Evolutionary conservation across 2,329 filamentous ascomycete genomes (phyloP), one percentile per base, ranked within the genome.

Genomic region (Cryphonectria carpinicola): DNA sequence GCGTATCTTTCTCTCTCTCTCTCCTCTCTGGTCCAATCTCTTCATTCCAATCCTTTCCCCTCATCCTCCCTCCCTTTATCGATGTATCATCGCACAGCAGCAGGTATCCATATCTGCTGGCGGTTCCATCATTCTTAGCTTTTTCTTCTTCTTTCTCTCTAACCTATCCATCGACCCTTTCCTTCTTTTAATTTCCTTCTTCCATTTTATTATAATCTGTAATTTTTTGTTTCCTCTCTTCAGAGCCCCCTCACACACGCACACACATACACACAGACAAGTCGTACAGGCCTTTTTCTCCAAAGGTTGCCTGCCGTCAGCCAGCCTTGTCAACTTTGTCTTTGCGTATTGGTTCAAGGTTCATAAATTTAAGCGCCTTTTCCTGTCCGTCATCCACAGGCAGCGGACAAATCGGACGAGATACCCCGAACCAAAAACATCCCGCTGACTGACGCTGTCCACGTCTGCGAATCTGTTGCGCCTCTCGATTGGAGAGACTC

Each of bases 1-100:
- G 49, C 35, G 41, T 49, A 35, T 56, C 65, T 66, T 61, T 39
- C 37, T 39, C 37, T 39, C 37, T 39, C 10, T 25, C 14, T 54
- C 46, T 52, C 14, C 32, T 32, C 14, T 54, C 46, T 52, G 41
- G 39, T 52, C 58, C 46, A 41, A 25, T 65, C 54, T 66, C 41
- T 39, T 22, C 46, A 49, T 58, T 63, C 61, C 69, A 63, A 43
- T 58, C 58, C 67, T 61, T 28, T 39, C 65, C 35, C n/a, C 62
- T 69, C 54, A 49, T 66, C 60, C 61, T 64, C 43, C 61, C 54
- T 62, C 63, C 43, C 32, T 66, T 54, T 63, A 37, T 65, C 68
- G 66, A 28, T 64, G 58, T 63, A 66, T 43, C 56, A 63, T 64
- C 39, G 43, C 49, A 52, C 63, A 61, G 35, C 58, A 61, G 58